Evolutionary conservation across 345 rosid genomes (phyloP), one percentile per base, ranked within the genome.

Genomic region (Arabis hirsuta): DNA sequence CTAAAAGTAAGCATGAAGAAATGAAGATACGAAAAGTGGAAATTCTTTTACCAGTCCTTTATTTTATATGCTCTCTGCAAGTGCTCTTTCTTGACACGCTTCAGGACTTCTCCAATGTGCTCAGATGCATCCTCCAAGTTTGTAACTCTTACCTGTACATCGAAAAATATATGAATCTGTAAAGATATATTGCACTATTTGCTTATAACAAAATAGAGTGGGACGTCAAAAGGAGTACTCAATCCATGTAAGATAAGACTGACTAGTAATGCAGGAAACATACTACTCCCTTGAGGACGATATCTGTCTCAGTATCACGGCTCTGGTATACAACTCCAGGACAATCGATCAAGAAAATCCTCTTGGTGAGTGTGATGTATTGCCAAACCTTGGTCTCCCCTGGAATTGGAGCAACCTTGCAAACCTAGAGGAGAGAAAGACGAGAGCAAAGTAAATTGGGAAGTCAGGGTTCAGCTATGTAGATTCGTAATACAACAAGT

Each of bases 321-420:
- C 81, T 95, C 76, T 91, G 97, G 78, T 95, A 95, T 57, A 95
- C 99, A 78, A 91, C 96, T 43, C 99, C 97, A 70, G 97, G 97
- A 78, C 97, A 95, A 78, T 95, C 96, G 60, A 91, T 95, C 81
- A 95, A 82, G 82, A 88, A 95, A 44, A 91, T 95, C 71, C 92
- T 84, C 78, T 95, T 91, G n/a, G 99, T 91, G 26, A 89, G 86
- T 53, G 96, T 88, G 77, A 91, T 91, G 53, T 95, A 91, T 66
- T 95, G 99, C 97, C 99, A 95, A 48, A 91, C 97, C 80, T 91
- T 91, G 7, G 99, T 95, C 83, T 95, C 99, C 63, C 97, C 99
- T 0, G 99, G 99, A 73, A 95, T 91, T 22, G 99, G 97, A 78
- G 99, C 99, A 69, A 90, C 99, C 81, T 88, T 95, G 86, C 99